Evolutionary conservation across 1,284 basidiomycete genomes (phyloP), one percentile per base, ranked within the genome.

Genomic region (Schizophyllum amplum): DNA sequence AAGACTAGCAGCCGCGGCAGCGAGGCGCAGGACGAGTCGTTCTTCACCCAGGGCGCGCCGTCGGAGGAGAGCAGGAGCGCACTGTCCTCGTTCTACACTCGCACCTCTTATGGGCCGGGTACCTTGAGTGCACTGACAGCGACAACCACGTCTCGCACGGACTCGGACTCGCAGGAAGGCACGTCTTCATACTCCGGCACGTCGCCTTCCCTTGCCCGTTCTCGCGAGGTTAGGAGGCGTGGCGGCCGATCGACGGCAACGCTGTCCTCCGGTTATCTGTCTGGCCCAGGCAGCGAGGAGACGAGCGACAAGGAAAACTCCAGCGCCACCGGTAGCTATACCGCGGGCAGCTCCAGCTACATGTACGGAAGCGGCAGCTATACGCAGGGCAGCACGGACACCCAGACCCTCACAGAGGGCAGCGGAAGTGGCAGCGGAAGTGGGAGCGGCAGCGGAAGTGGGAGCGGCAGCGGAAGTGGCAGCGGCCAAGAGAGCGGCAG

Each of bases 171-270:
- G 73, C 3, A 67, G 72, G 9, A 68, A 68, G 2, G 63, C 66
- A 20, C 55, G 52, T 51, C 55, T 57, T 20, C 54, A 56, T 2
- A 59, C 64, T 33, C 63, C 62, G 26, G 61, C 59, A 11, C 59
- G 60, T 5, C 55, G 25, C 70, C 75, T 4, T 67, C 73, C 1
- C 69, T 90, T 22, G 80, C 82, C 5, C 75, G 87, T 24, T 78
- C 81, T 1, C 70, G 80, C 5, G 86, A 77, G 42, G 75, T 89
- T 5, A 71, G 83, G 52, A 72, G 86, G 55, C 73, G 82, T 26
- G 71, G 71, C 4, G 75, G 77, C 4, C 71, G 77, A 13, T 67
- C 72, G 11, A 72, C 69, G 4, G 65, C 70, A 24, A 68, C 72
- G 15, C 67, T 70, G 52, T 75, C 77, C 1, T 72, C 75, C 9